Percentiles rank a stretch among this genome's conserved stretches.
Evolutionary conservation across 495 filamentous ascomycete species (phyloP).

Genomic region (Aspergillus cavernicola): DNA sequence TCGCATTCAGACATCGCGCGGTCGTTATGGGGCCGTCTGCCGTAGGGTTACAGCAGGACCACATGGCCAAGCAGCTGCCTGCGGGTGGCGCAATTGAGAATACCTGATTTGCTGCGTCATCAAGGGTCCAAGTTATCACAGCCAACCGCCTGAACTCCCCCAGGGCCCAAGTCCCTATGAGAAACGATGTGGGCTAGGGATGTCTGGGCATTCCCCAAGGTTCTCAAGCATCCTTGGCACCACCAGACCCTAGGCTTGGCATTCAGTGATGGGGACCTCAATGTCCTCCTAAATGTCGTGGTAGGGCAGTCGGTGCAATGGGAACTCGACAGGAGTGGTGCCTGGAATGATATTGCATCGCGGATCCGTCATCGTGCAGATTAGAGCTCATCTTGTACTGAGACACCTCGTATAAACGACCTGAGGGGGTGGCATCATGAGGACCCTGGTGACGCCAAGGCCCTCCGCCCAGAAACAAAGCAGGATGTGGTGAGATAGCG

Average conservation of each 20-base stretch:
- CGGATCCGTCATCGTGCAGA: not conserved
- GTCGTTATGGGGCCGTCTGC: not conserved
- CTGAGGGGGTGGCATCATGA: not conserved
- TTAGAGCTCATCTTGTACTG: not conserved
- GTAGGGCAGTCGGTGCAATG: not conserved
- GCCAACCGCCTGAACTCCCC: not conserved
- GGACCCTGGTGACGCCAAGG: conserved; percentile 6
- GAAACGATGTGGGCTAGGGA: not conserved
- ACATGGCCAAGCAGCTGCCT: not conserved
- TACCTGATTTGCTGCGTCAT: not conserved
- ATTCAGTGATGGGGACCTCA: not conserved
- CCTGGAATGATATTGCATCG: not conserved
- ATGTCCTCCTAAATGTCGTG: not conserved
- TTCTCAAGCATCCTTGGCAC: conserved; percentile 6
- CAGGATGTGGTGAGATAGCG: not conserved
- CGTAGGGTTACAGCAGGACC: not conserved
- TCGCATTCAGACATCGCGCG: too few species aligned
- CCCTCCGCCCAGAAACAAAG: not conserved
- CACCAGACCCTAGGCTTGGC: not conserved
- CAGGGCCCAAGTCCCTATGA: not conserved
- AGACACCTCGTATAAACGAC: not conserved
- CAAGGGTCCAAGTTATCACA: not conserved
- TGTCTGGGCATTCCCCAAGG: conserved; percentile 3
- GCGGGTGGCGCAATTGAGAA: not conserved
- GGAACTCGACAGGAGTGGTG: not conserved